Evolutionary conservation across 1,284 basidiomycete genomes (phyloP).

Genomic region (Naganishia albida): DNA sequence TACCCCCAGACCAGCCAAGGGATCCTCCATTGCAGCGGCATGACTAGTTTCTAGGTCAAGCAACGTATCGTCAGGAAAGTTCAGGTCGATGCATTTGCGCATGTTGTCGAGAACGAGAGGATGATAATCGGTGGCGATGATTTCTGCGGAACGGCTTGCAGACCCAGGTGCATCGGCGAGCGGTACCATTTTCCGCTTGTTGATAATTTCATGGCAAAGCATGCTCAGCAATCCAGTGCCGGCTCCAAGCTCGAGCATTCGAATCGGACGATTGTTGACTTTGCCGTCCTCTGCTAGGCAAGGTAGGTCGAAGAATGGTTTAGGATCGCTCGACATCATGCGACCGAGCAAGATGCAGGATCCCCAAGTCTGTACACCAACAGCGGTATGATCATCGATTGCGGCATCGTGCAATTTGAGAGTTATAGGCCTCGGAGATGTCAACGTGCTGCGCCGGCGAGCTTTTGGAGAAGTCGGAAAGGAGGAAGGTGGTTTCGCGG

Average conservation of each 20-base stretch:
- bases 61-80: slow-evolving; percentile 55
- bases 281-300: not conserved
- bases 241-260: slow-evolving; percentile 79
- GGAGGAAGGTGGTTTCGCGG: not conserved
- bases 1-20: slow-evolving; percentile 53
- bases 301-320: slow-evolving; percentile 58
- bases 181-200: slow-evolving; percentile 43
- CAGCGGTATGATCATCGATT: slow-evolving; percentile 70
- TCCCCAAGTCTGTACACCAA: slow-evolving; percentile 91
- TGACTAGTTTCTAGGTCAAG: slow-evolving; percentile 10
- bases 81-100: slow-evolving; percentile 64
- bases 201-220: slow-evolving; percentile 62
- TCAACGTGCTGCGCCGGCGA: slow-evolving; percentile 18
- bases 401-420: slow-evolving; percentile 71
- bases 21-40: slow-evolving; percentile 7
- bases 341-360: slow-evolving; percentile 78
- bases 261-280: slow-evolving; percentile 32
- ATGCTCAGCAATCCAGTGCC: slow-evolving; percentile 80
- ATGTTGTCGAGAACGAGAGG: slow-evolving; percentile 74
- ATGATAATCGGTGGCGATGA: slow-evolving; percentile 79
- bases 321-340: slow-evolving; percentile 66
- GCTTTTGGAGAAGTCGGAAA: slow-evolving; percentile 13
- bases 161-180: not conserved
- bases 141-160: slow-evolving; percentile 45
- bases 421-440: slow-evolving; percentile 30